Base-by-base conservation (phyloP, 169 alveolate genomes). In the Plasmodium inui region DNA sequence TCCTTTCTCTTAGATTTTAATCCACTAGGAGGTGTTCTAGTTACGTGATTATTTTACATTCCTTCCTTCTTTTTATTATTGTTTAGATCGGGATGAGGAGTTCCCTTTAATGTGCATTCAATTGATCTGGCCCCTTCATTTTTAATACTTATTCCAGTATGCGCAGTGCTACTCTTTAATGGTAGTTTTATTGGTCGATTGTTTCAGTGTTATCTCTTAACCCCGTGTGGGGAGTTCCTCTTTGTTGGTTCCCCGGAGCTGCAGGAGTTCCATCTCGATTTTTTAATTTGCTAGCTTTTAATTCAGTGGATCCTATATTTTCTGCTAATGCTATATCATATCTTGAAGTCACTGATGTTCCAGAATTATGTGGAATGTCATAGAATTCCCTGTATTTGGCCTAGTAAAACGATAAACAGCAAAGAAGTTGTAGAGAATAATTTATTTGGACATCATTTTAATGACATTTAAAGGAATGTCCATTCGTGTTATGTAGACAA, bases 291-390 rank as follows among this genome's bases (percentile, higher is more conserved):
- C 9, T 19, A 26, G 4, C 5, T 32, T 14, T 32, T 32, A 0
- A 32, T 19, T 28, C 12, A 26, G 37, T 37, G 32, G 7, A 0
- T 50, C 17, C n/a, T 76, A 9, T 50, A 76, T 76, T 30, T 76
- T 76, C 83, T 14, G 83, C 46, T 32, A 76, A 76, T 28, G 55
- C 32, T 32, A 67, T 76, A 28, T 37, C 22, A 76, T 76, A n/a
- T 76, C 83, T 76, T 32, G 50, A 30, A 76, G 53, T 30, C 50
- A 32, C 14, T 26, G 50, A 32, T 50, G 19, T 14, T 32, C 4
- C 83, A 22, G 9, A 76, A 32, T 9, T 28, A 28, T 76, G 83
- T 76, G n/a, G 30, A 28, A 37, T 76, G n/a, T 17, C 55, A 32
- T 76, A 14, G 22, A 17, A 12, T 76, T 76, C 50, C n/a, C 30